These are phyloP conservation scores for Tetracentron sinense DNA, from an alignment of 164 flowering plant species.

Conservation along the genomic window DNA sequence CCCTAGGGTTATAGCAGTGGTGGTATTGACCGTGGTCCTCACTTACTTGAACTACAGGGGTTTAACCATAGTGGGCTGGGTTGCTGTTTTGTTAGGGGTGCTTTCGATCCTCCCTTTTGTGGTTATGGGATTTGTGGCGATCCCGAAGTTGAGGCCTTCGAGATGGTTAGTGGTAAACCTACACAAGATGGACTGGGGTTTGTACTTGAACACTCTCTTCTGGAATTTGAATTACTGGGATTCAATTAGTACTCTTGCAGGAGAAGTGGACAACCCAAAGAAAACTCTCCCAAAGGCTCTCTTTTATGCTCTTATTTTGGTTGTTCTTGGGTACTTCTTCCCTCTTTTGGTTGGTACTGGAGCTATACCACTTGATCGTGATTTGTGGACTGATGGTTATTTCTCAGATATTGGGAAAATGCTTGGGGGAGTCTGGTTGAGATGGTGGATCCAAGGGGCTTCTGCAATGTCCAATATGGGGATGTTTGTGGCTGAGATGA, in stretches of 20 bases:
- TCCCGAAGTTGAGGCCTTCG: conserved; percentile 43
- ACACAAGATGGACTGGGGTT: conserved; percentile 40
- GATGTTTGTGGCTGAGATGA: conserved; percentile 60
- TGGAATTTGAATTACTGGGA: conserved; percentile 70
- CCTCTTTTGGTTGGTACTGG: conserved; percentile 51
- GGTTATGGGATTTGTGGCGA: conserved; percentile 44
- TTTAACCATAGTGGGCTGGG: conserved; percentile 49
- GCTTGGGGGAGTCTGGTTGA: conserved; percentile 52
- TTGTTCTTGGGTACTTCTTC: conserved; percentile 43
- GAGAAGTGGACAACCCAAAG: conserved; percentile 52
- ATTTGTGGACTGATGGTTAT: conserved; percentile 51
- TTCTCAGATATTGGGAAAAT: conserved; percentile 45
- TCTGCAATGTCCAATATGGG: conserved; percentile 60
- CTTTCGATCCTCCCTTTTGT: conserved; percentile 49
- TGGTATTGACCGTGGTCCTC: conserved; percentile 33
- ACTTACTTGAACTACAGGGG: conserved; percentile 60
- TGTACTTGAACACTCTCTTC: conserved; percentile 52
- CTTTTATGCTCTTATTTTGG: conserved; percentile 43
- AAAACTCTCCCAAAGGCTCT: conserved; percentile 49
- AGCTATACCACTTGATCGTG: conserved; percentile 36
- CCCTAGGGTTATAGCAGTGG: conserved; percentile 32
- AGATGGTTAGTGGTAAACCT: conserved; percentile 45
- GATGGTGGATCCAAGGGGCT: conserved; percentile 50
- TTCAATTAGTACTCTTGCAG: conserved; percentile 53
- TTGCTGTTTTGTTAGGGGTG: conserved; percentile 40